Evolutionary conservation across 78 protist species (phyloP), one percentile per base, ranked within the genome.

Genomic region (Cyanophora paradoxa): DNA sequence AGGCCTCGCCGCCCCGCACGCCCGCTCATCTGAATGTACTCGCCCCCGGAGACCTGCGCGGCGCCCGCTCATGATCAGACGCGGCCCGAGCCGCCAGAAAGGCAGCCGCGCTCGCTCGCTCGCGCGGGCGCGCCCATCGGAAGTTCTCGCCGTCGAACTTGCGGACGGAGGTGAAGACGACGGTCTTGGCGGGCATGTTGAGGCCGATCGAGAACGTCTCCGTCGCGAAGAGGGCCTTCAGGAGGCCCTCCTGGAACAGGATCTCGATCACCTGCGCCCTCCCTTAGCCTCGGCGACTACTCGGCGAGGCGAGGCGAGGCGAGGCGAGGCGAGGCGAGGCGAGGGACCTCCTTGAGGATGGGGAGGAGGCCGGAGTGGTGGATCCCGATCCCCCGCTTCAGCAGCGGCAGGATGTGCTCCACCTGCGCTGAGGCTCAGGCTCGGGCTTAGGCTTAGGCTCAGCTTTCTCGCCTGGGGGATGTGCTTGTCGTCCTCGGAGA

Each of bases 1-100:
- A 84, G 41, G 24, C 93, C 93, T 0, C 96, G 62, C 33, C 97
- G 74, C 22, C 97, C 97, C 1, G 97, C 94, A 0, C 96, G 68
- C 30, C 96, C 96, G 17, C 83, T 50, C 92, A 84, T 85, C 46
- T 92, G 96, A 30, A 86, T 90, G 83, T 87, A 92, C 74, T 92
- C 96, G 14, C 90, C 93, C 24, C 82, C 11, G 8, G 66, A 22
- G 28, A 83, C 28, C 65, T 31, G 39, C 13, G 20, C 57, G 20
- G 20, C 20, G 57, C 57, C 57, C 20, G n/a, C n/a, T n/a, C n/a
- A n/a, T n/a, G n/a, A n/a, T n/a, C n/a, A n/a, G n/a, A n/a, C n/a
- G n/a, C n/a, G n/a, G n/a, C n/a, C n/a, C n/a, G n/a, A n/a, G n/a
- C n/a, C n/a, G n/a, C n/a, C n/a, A n/a, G n/a, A n/a, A n/a, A n/a